phyloP scores from a whole-genome alignment of 1,284 basidiomycete species.

The Sporisorium iseilematis-ciliati region DNA sequence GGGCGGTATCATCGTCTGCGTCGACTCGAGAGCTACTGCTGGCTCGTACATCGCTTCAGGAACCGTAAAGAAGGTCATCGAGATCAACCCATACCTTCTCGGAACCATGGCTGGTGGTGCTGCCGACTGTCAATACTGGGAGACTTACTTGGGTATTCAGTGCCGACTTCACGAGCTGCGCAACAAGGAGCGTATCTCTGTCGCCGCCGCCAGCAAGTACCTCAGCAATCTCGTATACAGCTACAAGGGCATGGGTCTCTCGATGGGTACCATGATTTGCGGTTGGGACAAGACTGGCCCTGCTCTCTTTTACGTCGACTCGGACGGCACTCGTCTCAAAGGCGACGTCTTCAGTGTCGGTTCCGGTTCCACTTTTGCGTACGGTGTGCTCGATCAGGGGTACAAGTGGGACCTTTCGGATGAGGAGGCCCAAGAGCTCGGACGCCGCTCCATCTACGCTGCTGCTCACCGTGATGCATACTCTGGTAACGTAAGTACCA shows the following conservation, averaged over 20 bases:
- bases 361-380: constrained; percentile 97
- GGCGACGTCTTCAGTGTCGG: constrained; percentile 98
- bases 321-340: constrained; percentile 93
- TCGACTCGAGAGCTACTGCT: constrained; percentile 96
- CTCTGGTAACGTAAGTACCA: constrained; percentile 76
- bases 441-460: constrained; percentile 92
- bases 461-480: constrained; percentile 94
- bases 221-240: constrained; percentile 96
- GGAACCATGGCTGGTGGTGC: constrained; percentile 99
- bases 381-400: constrained; percentile 96
- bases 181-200: constrained; percentile 97
- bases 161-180: constrained; percentile 96
- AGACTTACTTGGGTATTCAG: constrained; percentile 95
- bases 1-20: constrained; percentile 96
- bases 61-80: constrained; percentile 79
- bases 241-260: constrained; percentile 99
- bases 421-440: constrained; percentile 94
- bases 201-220: constrained; percentile 97
- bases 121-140: constrained; percentile 70
- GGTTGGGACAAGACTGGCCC: constrained; percentile 99
- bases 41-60: constrained; percentile 90
- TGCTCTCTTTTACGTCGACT: constrained; percentile 98
- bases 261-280: constrained; percentile 99
- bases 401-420: constrained; percentile 94
- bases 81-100: constrained; percentile 97